Percentiles rank a stretch among this genome's conserved stretches.
These are phyloP conservation scores for Penicillium sp. DNA, from an alignment of 2,329 filamentous ascomycete species.

Conservation along the genomic window DNA sequence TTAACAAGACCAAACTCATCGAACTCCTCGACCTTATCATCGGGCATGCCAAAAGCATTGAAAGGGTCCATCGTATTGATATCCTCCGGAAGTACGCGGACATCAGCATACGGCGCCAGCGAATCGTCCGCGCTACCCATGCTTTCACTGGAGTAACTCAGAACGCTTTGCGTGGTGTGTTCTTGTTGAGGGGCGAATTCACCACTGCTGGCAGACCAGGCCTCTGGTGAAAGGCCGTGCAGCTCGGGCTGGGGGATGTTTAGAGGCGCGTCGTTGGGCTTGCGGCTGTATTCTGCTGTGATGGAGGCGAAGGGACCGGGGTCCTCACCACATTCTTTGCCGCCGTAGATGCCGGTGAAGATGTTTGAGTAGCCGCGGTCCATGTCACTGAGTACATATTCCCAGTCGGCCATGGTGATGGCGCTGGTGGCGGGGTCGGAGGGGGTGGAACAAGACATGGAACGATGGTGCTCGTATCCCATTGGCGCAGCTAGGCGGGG, in stretches of 20 bases:
- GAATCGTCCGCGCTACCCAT: slow-evolving; percentile 55
- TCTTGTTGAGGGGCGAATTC: slow-evolving; percentile 34
- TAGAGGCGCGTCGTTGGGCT: slow-evolving; percentile 22
- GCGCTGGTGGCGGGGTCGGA: slow-evolving; percentile 34
- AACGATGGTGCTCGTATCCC: slow-evolving; percentile 29
- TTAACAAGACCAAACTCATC: slow-evolving; percentile 34
- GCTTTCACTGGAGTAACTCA: slow-evolving; percentile 63
- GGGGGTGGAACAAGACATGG: slow-evolving; percentile 48
- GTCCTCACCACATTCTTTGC: slow-evolving; percentile 42
- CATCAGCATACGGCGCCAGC: slow-evolving; percentile 22
- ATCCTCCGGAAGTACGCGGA: slow-evolving; percentile 30
- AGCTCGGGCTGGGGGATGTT: slow-evolving; percentile 28
- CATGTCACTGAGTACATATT: slow-evolving; percentile 75
- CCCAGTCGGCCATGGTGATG: slow-evolving; percentile 73
- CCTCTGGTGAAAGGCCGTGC: slow-evolving; percentile 41
- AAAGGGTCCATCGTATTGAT: slow-evolving; percentile 36
- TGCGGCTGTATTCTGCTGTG: slow-evolving; percentile 33
- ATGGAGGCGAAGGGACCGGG: slow-evolving; percentile 37
- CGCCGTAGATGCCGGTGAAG: slow-evolving; percentile 56
- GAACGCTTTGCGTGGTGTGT: slow-evolving; percentile 52
- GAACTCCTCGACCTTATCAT: slow-evolving; percentile 26
- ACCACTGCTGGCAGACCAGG: slow-evolving; percentile 43
- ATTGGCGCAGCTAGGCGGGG: slow-evolving; percentile 51
- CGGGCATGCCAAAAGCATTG: slow-evolving; percentile 39
- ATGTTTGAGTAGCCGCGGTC: slow-evolving; percentile 79